Percentiles rank a stretch among this genome's conserved stretches.
Evolutionary conservation across 2,329 filamentous ascomycete genomes (phyloP).

Genomic region (Pseudocercospora fijiensis): DNA sequence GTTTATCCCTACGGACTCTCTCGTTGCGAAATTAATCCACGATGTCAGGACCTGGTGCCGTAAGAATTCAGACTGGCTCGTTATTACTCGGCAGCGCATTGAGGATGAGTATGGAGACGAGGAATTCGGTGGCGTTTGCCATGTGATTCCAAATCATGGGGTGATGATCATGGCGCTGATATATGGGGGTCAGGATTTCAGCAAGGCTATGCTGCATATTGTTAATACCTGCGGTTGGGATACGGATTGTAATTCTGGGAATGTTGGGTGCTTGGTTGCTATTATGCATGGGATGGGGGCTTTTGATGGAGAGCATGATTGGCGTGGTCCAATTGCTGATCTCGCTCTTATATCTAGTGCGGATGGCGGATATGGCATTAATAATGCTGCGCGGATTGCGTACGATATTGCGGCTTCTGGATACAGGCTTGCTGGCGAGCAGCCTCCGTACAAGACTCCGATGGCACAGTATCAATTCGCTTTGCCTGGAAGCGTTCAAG

Average conservation of each 20-base stretch:
- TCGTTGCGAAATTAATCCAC: background rate
- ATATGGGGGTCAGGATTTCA: slow-evolving; percentile 7
- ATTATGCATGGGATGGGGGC: slow-evolving; percentile 8
- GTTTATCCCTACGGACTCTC: background rate
- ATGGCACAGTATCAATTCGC: slow-evolving; percentile 6
- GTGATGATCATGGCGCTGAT: slow-evolving; percentile 5
- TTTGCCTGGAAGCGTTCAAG: slow-evolving; percentile 4
- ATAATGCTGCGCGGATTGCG: slow-evolving; percentile 2
- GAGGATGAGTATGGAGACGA: slow-evolving; percentile 4
- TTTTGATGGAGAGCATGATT: slow-evolving; percentile 4
- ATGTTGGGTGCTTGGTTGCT: slow-evolving; percentile 6
- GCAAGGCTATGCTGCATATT: slow-evolving; percentile 5
- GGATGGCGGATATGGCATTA: slow-evolving; percentile 3
- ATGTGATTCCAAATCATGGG: slow-evolving; percentile 7
- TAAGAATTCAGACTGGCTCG: background rate
- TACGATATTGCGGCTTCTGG: slow-evolving; percentile 1
- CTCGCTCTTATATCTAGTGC: background rate
- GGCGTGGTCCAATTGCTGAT: slow-evolving; percentile 1
- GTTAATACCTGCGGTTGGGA: slow-evolving; percentile 8
- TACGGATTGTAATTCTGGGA: slow-evolving; percentile 6
- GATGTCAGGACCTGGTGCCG: background rate
- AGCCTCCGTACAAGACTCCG: background rate
- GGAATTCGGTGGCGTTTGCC: slow-evolving; percentile 1
- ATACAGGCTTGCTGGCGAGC: background rate
- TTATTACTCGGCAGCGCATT: slow-evolving; percentile 1